A percentile compares a stretch with the other conserved stretches of the same genome.
These are phyloP conservation scores for Persicaria maculosa DNA, from an alignment of 148 eudicot genomes.

Conservation along the genomic window DNA sequence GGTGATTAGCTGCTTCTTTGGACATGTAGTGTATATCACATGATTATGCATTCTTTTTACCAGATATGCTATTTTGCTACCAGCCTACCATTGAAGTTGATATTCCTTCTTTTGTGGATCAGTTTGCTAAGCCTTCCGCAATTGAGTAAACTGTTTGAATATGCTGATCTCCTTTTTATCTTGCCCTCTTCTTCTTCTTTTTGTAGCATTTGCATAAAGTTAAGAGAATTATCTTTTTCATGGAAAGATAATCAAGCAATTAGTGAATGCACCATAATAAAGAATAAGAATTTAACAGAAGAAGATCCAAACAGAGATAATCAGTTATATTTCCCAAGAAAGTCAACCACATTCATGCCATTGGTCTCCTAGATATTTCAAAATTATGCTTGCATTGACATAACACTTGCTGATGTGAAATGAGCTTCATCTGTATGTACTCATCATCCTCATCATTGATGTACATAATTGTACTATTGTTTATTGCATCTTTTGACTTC, in stretches of 20 bases:
- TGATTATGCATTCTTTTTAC: not conserved
- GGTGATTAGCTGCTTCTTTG: not conserved
- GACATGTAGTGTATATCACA: not conserved
- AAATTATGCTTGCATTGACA: not conserved
- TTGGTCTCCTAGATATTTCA: not conserved
- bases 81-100: not conserved
- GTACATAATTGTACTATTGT: no score
- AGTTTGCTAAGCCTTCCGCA: not conserved
- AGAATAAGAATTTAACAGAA: not conserved
- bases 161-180: not conserved
- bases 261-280: not conserved
- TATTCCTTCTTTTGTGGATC: not conserved
- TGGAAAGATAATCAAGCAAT: not conserved
- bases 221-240: not conserved
- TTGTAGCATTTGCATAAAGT: not conserved
- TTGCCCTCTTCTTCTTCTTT: not conserved
- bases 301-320: not conserved
- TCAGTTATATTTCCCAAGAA: not conserved
- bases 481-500: no score
- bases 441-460: not conserved
- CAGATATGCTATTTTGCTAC: not conserved
- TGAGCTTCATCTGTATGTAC: not conserved
- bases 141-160: no score
- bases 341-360: not conserved
- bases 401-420: not conserved